phyloP scores from a whole-genome alignment of 148 eudicot species.

The Spergularia marina region DNA sequence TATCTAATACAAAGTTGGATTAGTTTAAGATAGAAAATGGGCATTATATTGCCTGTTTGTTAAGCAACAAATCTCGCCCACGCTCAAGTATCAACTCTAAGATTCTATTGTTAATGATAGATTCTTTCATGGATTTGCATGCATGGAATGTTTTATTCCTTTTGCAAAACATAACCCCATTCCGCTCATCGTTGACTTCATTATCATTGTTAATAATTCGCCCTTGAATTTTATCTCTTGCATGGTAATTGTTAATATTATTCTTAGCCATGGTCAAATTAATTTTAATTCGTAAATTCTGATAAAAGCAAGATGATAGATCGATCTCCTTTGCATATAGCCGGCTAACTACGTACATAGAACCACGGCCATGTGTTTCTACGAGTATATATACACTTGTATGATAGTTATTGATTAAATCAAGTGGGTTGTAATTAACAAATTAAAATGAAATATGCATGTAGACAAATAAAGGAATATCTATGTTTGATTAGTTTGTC shows the following conservation, averaged over 20 bases:
- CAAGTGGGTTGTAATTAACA: too few relatives aligned
- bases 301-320: too few relatives aligned
- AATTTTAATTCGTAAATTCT: too few relatives aligned
- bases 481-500: too few relatives aligned
- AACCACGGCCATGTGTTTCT: too few relatives aligned
- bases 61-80: conserved; percentile 21
- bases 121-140: conserved; percentile 18
- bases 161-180: conserved; percentile 17
- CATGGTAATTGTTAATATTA: neutral
- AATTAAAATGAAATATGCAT: too few relatives aligned
- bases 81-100: conserved; percentile 19
- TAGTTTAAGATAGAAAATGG: neutral
- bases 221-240: neutral
- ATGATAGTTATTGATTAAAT: too few relatives aligned
- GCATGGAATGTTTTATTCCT: conserved; percentile 34
- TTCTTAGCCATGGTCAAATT: too few relatives aligned
- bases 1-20: neutral
- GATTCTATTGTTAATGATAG: conserved; percentile 18
- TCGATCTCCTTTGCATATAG: too few relatives aligned
- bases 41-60: neutral
- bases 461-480: too few relatives aligned
- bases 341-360: too few relatives aligned
- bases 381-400: too few relatives aligned
- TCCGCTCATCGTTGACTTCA: conserved; percentile 32
- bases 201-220: neutral